phyloP scores from a whole-genome alignment of 1,284 basidiomycete species.

The Ganoderma sinense region DNA sequence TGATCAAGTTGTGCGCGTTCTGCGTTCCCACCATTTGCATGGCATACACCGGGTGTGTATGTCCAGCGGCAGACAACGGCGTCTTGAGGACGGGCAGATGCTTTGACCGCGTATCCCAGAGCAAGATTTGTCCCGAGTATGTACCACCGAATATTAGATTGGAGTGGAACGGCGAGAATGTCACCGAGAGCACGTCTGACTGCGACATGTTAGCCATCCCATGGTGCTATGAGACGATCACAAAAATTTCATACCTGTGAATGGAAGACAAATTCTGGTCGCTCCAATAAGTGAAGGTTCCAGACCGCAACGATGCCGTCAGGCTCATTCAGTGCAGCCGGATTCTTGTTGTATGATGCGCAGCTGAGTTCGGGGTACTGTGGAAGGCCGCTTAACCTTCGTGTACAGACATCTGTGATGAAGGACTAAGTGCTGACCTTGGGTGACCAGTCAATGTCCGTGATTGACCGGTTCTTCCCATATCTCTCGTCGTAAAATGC shows the following conservation, averaged over 20 bases:
- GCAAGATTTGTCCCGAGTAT: conserved; percentile 96
- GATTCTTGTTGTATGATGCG: conserved; percentile 97
- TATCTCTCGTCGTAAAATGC: conserved; percentile 90
- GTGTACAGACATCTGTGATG: neutral
- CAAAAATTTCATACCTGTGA: conserved; percentile 73
- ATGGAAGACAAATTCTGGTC: conserved; percentile 98
- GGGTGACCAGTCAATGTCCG: conserved; percentile 96
- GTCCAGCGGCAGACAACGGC: conserved; percentile 92
- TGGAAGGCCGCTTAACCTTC: conserved; percentile 1
- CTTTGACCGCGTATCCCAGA: conserved; percentile 99
- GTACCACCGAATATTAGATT: conserved; percentile 98
- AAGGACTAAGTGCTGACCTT: conserved; percentile 62
- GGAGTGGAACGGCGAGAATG: conserved; percentile 97
- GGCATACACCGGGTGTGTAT: conserved; percentile 98
- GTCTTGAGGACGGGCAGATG: conserved; percentile 97
- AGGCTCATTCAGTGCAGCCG: conserved; percentile 89
- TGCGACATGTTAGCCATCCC: conserved; percentile 44
- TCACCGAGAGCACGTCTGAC: conserved; percentile 97
- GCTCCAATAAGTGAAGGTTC: conserved; percentile 94
- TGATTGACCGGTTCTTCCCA: conserved; percentile 92
- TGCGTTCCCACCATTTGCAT: conserved; percentile 98
- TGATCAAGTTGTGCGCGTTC: conserved; percentile 97
- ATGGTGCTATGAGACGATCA: too few relatives aligned
- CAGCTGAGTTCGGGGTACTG: conserved; percentile 96
- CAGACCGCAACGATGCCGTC: conserved; percentile 97